Evolutionary conservation across 2,329 filamentous ascomycete species (phyloP), one percentile per base, ranked within the genome.

Genomic region (Fusarium acutatum): DNA sequence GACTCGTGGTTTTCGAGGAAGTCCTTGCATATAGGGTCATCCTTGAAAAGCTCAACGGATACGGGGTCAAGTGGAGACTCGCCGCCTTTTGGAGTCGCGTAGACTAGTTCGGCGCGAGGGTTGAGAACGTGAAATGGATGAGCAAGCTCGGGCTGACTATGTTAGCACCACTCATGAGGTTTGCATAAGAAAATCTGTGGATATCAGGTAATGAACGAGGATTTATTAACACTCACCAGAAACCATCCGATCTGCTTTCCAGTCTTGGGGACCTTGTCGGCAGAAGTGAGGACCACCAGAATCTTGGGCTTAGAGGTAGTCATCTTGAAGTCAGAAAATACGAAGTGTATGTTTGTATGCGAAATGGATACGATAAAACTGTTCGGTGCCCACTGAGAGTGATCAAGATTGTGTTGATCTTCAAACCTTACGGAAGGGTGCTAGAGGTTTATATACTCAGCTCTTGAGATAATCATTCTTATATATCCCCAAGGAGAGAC

Each of bases 191-290:
- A 7, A n/a, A 17, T 9, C 11, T 26, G 9, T 10, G 13, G 13
- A 2, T 44, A 12, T 24, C 6, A n/a, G 4, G 4, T 7, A 6
- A 22, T 12, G 2, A 20, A 17, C 6, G 9, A 12, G 12, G 6
- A 6, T 1, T 7, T 11, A 6, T 5, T 17, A n/a, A 4, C 7
- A 37, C 59, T 57, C 2, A 61, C 59, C 9, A 61, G 15, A 22
- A 30, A 61, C 59, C 59, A 61, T n/a, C 59, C 59, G 9, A 61
- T 61, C 7, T 43, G 49, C 8, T 61, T 61, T 4, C 49, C 49
- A 1, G 59, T 61, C 20, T 43, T 61, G 0, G 49, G 58, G n/a
- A 56, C 59, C 6, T 57, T 61, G 6, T 43, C 32, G 2, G 59
- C 32, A 15, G 59, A 57, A 4, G 59, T 61, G n/a, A 61, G 59